Percentiles rank a stretch among this genome's conserved stretches.
phyloP scores from a whole-genome alignment of 2,329 filamentous ascomycete genomes.

The Claviceps quebecensis region DNA sequence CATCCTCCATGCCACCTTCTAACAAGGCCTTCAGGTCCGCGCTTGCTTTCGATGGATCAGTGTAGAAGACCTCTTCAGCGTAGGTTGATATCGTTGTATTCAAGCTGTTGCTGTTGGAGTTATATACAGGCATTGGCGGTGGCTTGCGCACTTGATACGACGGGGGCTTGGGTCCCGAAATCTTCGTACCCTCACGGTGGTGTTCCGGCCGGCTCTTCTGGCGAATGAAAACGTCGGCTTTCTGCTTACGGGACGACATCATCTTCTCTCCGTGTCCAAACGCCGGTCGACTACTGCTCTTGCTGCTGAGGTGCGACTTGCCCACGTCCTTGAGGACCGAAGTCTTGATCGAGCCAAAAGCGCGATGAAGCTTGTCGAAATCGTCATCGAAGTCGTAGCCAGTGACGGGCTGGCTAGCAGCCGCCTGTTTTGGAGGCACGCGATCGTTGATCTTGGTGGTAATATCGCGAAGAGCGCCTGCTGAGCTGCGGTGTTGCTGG shows the following conservation, averaged over 20 bases:
- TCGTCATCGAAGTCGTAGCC: conserved; percentile 19
- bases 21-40: conserved; percentile 71
- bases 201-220: conserved; percentile 42
- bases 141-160: conserved; percentile 33
- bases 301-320: background rate
- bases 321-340: conserved; percentile 9
- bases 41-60: conserved; percentile 57
- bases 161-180: conserved; percentile 33
- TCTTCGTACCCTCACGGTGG: conserved; percentile 32
- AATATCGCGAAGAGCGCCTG: conserved; percentile 8
- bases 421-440: conserved; percentile 19
- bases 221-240: conserved; percentile 41
- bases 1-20: conserved; percentile 67
- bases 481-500: background rate
- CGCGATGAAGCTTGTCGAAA: conserved; percentile 19
- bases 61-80: conserved; percentile 43
- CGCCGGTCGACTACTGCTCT: conserved; percentile 11
- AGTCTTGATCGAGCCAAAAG: conserved; percentile 15
- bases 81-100: conserved; percentile 8
- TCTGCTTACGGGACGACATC: conserved; percentile 38
- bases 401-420: conserved; percentile 4
- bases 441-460: conserved; percentile 33
- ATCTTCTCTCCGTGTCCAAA: conserved; percentile 29
- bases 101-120: conserved; percentile 23
- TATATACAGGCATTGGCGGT: conserved; percentile 33